Conservation (phyloP, 169 alveolate genomes). For the Eimeria sp. region DNA sequence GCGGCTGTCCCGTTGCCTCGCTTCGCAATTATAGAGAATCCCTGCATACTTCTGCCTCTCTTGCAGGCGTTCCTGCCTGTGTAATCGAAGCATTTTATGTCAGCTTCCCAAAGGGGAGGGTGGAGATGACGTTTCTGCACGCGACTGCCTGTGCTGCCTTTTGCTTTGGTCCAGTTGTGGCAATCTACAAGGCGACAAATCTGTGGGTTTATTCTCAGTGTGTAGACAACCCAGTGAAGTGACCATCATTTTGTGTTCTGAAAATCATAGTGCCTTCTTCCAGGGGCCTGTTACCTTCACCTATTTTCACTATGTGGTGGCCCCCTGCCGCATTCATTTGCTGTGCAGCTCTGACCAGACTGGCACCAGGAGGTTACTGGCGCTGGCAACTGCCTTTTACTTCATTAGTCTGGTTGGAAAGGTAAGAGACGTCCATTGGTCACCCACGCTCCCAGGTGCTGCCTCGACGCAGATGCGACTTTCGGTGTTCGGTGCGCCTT, state of each 20-base stretch:
- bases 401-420: slow-evolving; percentile 29
- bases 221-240: not conserved
- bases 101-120: not conserved
- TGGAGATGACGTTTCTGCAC: slow-evolving; percentile 63
- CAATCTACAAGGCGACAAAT: slow-evolving; percentile 64
- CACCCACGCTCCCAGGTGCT: not conserved
- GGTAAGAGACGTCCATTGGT: not conserved
- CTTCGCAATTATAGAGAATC: not conserved
- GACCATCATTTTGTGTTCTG: not conserved
- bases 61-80: not conserved
- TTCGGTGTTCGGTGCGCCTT: not conserved
- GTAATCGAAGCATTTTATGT: not conserved
- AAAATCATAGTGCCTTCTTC: not conserved
- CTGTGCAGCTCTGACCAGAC: slow-evolving; percentile 71
- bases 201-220: slow-evolving; percentile 19
- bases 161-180: slow-evolving; percentile 74
- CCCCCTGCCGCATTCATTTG: not conserved
- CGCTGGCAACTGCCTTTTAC: slow-evolving; percentile 54
- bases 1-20: not conserved
- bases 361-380: slow-evolving; percentile 67
- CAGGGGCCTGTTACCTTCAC: not conserved
- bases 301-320: too few species aligned
- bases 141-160: slow-evolving; percentile 57
- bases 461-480: not conserved
- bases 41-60: not conserved